Conservation (phyloP, 225 moss, liverwort and hornwort genomes). For the Sphagnum contortum region DNA sequence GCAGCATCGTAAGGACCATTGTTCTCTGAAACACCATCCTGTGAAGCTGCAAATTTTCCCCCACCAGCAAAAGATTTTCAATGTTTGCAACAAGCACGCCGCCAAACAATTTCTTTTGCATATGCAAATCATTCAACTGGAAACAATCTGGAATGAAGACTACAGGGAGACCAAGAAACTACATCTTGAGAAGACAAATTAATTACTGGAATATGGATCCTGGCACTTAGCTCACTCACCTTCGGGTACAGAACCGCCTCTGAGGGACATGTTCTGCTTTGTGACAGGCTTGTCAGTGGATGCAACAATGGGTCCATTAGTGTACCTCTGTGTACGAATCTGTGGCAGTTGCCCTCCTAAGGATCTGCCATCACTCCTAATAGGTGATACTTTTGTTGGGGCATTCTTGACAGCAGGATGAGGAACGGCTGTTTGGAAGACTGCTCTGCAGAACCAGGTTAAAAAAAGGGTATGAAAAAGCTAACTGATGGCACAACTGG, state of each 20-base stretch:
- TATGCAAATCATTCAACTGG: too few species aligned
- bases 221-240: slow-evolving; percentile 33
- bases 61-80: too few species aligned
- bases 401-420: slow-evolving; percentile 31
- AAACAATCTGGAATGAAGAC: too few species aligned
- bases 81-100: too few species aligned
- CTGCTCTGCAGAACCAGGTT: slow-evolving; percentile 18
- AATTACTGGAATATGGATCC: too few species aligned
- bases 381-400: slow-evolving; percentile 18
- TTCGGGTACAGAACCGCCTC: slow-evolving; percentile 24
- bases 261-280: slow-evolving; percentile 27
- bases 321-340: slow-evolving; percentile 28
- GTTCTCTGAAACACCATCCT: too few species aligned
- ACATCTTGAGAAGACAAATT: too few species aligned
- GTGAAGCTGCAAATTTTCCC: too few species aligned
- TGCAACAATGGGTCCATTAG: slow-evolving; percentile 26
- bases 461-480: background rate
- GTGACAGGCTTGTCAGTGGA: slow-evolving; percentile 28
- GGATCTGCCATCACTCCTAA: slow-evolving; percentile 33
- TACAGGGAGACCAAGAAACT: too few species aligned
- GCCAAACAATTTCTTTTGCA: too few species aligned
- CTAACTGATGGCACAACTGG: too few species aligned
- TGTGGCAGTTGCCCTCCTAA: slow-evolving; percentile 25
- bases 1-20: too few species aligned
- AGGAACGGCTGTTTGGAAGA: slow-evolving; percentile 44